phyloP scores from a whole-genome alignment of 768 basidiomycete genomes.

The Pilatotrama ljubarskyi region DNA sequence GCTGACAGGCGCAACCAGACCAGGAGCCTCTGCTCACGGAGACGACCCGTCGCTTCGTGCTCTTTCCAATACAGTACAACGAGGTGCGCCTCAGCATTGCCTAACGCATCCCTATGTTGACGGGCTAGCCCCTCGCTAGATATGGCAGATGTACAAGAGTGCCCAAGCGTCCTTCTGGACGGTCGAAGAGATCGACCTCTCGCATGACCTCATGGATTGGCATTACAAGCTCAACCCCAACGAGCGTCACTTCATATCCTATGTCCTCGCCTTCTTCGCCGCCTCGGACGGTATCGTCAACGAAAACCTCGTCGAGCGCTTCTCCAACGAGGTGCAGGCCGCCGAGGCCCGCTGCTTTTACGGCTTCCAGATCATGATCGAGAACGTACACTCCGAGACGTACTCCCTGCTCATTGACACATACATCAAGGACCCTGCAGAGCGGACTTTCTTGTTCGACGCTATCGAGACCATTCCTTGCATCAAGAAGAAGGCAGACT shows the following conservation, averaged over 20 bases:
- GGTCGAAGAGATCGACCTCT: constrained; percentile 88
- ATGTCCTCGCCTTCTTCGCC: constrained; percentile 95
- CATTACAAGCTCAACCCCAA: constrained; percentile 72
- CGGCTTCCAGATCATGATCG: constrained; percentile 99
- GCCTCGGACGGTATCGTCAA: constrained; percentile 96
- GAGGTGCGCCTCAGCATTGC: constrained; percentile 55
- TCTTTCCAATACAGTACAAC: constrained; percentile 92
- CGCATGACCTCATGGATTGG: constrained; percentile 86
- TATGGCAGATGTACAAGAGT: constrained; percentile 96
- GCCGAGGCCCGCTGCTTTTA: constrained; percentile 97
- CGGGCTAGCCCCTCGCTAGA: constrained; percentile 44
- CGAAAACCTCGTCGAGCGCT: constrained; percentile 92
- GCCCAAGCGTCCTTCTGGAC: constrained; percentile 96
- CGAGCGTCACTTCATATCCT: constrained; percentile 88
- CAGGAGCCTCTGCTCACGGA: constrained; percentile 83
- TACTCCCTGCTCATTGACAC: constrained; percentile 96
- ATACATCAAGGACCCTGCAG: constrained; percentile 79
- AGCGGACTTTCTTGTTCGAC: constrained; percentile 84
- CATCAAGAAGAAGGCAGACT: constrained; percentile 90
- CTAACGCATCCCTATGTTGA: background rate
- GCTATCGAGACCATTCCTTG: constrained; percentile 94
- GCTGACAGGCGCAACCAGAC: constrained; percentile 34
- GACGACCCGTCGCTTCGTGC: constrained; percentile 78
- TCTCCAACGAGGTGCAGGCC: constrained; percentile 88
- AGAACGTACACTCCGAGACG: constrained; percentile 95